Base-by-base conservation (phyloP, 2,329 filamentous ascomycete genomes). In the Metarhizium album region DNA sequence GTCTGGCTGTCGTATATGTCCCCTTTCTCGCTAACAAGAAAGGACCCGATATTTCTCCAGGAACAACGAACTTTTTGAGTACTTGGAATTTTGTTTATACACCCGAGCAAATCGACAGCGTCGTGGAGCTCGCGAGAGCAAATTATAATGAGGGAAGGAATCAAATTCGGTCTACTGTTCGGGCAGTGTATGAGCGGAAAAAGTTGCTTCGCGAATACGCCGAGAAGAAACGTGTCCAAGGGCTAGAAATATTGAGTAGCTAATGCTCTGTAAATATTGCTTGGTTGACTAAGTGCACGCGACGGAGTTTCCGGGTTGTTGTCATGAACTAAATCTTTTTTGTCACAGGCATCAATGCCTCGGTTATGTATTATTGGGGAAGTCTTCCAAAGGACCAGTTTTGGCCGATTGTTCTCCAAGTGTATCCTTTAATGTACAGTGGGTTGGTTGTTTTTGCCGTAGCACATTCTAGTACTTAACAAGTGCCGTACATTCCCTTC, bases 1-100 rank as follows among this genome's bases (percentile, higher is more conserved):
- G 93, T 16, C 85, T 98, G 40, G 80, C 90, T 0, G 83, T 98
- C 3, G 75, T 95, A 16, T 98, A 98, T 69, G 84, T 96, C 60
- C 93, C 93, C 0, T 84, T 96, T 54, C 73, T 97, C 14, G 80
- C 85, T 27, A 97, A 98, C 64, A 78, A 84, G 0, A 84, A 85
- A 53, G 84, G 89, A 0, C 78, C 83, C 0, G 86, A 81, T 42
- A 84, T 97, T n/a, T 86, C 95, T 58, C 93, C 93, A 0, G 82
- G 83, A 23, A 80, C 78, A 2, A 86, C 81, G 49, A 89, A 95
- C 53, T 97, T 90, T 67, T 82, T 97, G 73, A 88, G 83, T 58
- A 98, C 93, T 0, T 98, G 93, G 93, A 98, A 98, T 64, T 97
- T 97, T 64, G 83, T 96, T 29, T 98, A 97, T 66, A 94, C 87